Evolutionary conservation across 768 basidiomycete genomes (phyloP).

Genomic region (Mycena chlorophos): DNA sequence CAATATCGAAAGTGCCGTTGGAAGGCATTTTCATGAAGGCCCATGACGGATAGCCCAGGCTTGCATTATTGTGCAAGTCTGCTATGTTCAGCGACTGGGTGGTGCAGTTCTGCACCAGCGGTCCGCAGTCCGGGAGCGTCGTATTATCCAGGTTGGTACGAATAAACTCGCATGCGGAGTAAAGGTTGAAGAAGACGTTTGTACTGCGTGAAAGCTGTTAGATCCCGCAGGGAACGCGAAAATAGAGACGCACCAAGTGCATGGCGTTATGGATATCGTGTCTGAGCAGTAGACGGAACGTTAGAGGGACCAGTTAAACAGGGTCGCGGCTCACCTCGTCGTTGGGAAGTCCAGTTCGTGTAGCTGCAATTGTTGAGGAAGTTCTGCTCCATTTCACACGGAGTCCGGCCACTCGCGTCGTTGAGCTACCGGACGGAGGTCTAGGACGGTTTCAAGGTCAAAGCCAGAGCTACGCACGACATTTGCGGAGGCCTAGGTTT

Average conservation of each 20-base stretch:
- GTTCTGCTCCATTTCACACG: conserved; percentile 12
- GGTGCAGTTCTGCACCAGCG: conserved; percentile 6
- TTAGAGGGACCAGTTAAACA: background rate
- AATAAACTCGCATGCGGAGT: conserved; percentile 14
- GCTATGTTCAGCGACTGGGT: conserved; percentile 10
- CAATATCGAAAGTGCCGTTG: conserved; percentile 13
- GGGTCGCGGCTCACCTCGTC: conserved; percentile 9
- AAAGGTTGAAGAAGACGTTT: conserved; percentile 20
- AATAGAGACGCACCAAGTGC: conserved; percentile 13
- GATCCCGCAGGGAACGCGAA: background rate
- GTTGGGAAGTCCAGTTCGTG: background rate
- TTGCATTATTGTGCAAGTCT: background rate
- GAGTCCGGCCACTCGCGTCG: conserved; percentile 7
- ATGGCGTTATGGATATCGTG: conserved; percentile 9
- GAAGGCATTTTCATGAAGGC: conserved; percentile 8
- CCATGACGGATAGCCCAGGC: conserved; percentile 12
- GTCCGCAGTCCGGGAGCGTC: conserved; percentile 4
- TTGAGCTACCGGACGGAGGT: conserved; percentile 8
- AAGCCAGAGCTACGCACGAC: conserved; percentile 33
- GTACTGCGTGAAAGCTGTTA: conserved; percentile 9
- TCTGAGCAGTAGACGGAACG: background rate
- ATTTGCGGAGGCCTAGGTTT: background rate
- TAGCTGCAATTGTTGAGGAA: background rate
- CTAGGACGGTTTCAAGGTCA: background rate
- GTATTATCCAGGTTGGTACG: conserved; percentile 2